These are phyloP conservation scores for Penicillium sp. DNA, from an alignment of 2,329 filamentous ascomycete genomes.

Conservation along the genomic window DNA sequence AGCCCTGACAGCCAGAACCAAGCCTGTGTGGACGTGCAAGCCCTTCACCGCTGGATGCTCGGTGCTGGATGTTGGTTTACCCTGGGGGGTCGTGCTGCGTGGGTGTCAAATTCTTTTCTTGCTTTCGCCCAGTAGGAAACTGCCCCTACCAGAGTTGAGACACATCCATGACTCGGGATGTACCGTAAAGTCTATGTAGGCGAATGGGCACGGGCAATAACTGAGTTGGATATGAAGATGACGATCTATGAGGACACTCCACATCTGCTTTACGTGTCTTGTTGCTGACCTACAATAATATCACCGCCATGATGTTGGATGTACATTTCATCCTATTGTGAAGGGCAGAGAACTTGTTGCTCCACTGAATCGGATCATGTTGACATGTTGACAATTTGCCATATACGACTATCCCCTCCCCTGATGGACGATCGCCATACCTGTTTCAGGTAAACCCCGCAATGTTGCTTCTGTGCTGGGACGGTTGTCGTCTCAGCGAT, in stretches of 20 bases:
- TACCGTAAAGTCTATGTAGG: background rate
- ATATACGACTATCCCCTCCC: background rate
- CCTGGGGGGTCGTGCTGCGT: slow-evolving; percentile 18
- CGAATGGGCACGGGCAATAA: background rate
- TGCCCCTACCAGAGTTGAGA: background rate
- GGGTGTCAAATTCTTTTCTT: slow-evolving; percentile 17
- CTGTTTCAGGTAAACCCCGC: slow-evolving; percentile 13
- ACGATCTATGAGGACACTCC: slow-evolving; percentile 11
- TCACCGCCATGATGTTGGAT: background rate
- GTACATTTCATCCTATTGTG: background rate
- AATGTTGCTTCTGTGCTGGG: background rate
- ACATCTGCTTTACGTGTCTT: slow-evolving; percentile 2
- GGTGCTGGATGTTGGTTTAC: slow-evolving; percentile 9
- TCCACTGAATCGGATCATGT: slow-evolving; percentile 9
- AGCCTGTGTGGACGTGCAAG: slow-evolving; percentile 11
- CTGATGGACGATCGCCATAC: slow-evolving; percentile 8
- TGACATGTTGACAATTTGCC: background rate
- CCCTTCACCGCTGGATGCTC: slow-evolving; percentile 26
- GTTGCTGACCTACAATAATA: background rate
- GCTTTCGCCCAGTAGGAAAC: background rate
- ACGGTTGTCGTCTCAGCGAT: background rate
- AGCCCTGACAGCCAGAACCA: slow-evolving; percentile 16
- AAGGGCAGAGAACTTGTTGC: background rate
- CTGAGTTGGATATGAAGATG: slow-evolving; percentile 4
- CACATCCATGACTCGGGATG: background rate